These are phyloP conservation scores for Verticillium alfalfae DNA, from an alignment of 2,329 filamentous ascomycete species.

Conservation along the genomic window DNA sequence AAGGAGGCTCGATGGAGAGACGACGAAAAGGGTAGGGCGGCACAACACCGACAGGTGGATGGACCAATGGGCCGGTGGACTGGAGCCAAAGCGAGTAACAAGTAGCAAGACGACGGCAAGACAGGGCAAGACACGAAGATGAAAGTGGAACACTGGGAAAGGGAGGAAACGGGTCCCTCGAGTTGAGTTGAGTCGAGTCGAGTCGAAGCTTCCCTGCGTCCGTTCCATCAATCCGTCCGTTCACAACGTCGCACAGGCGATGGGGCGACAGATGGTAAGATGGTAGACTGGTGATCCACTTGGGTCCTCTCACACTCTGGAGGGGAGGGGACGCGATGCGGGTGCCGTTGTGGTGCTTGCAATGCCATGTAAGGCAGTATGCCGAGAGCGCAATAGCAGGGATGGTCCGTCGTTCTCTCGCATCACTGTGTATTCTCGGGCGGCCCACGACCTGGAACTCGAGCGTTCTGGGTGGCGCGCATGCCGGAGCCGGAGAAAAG, in stretches of 20 bases:
- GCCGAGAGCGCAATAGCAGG: neutral
- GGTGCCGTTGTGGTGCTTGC: neutral
- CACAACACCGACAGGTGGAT: neutral
- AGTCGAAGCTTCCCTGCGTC: neutral
- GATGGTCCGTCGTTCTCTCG: neutral
- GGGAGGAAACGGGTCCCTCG: neutral
- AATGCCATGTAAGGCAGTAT: neutral
- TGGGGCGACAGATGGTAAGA: conserved; percentile 5
- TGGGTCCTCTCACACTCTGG: neutral
- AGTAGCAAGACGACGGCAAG: neutral
- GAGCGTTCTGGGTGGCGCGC: neutral
- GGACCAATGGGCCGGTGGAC: neutral
- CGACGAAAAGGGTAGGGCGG: neutral
- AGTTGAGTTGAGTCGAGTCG: neutral
- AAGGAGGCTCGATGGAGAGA: neutral
- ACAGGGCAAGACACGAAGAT: neutral
- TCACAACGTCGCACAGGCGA: conserved; percentile 12
- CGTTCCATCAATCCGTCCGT: neutral
- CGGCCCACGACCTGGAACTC: neutral
- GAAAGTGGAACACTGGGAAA: neutral
- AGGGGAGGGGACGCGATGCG: neutral
- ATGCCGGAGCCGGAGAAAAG: neutral
- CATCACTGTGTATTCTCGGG: neutral
- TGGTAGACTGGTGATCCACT: neutral
- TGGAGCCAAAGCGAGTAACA: neutral